Percentiles rank a stretch among this genome's conserved stretches.
phyloP scores from a whole-genome alignment of 139 green algal species.

The Spirogloea muscicola region DNA sequence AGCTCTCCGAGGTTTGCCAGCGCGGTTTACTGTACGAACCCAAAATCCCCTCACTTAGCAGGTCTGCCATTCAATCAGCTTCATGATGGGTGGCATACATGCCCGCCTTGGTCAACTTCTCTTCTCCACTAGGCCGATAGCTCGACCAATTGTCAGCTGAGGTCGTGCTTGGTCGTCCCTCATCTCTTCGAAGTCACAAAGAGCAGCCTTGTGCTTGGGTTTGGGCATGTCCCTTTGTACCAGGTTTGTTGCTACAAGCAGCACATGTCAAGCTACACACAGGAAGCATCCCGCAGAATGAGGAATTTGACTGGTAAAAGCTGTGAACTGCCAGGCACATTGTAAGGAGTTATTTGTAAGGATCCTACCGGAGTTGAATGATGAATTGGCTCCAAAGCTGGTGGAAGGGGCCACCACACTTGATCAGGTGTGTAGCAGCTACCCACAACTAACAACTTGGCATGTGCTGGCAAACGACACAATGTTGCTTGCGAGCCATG shows the following conservation, averaged over 20 bases:
- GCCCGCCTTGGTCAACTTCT: too few species aligned
- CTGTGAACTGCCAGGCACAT: not conserved
- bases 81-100: slow-evolving; percentile 1
- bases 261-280: too few species aligned
- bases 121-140: too few species aligned
- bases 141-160: too few species aligned
- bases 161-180: too few species aligned
- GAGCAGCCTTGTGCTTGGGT: too few species aligned
- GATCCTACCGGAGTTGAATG: slow-evolving; percentile 30
- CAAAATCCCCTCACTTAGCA: not conserved
- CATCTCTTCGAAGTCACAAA: too few species aligned
- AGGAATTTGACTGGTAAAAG: not conserved
- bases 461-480: not conserved
- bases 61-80: not conserved
- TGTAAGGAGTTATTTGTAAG: slow-evolving; percentile 43
- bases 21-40: slow-evolving; percentile 41
- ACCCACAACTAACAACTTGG: not conserved
- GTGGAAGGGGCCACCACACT: slow-evolving; percentile 19
- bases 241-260: too few species aligned
- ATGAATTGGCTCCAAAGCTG: slow-evolving; percentile 29
- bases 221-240: too few species aligned
- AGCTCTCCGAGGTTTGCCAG: slow-evolving; percentile 30
- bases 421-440: slow-evolving; percentile 13
- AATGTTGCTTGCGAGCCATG: not conserved
- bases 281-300: too few species aligned